Evolutionary conservation across 2,329 filamentous ascomycete species (phyloP).

Genomic region (Emergomyces africanus): DNA sequence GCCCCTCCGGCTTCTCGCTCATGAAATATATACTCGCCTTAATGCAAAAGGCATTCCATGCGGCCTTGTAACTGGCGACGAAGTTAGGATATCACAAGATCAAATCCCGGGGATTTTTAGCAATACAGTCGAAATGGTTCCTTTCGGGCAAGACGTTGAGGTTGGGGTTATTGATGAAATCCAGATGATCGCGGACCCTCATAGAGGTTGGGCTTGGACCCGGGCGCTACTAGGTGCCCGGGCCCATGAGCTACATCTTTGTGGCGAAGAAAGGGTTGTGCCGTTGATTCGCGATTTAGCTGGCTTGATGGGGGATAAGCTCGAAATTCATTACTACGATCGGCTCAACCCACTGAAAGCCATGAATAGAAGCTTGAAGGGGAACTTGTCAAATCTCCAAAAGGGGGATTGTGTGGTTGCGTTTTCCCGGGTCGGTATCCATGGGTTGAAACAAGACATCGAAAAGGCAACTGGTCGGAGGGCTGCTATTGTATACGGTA

Average conservation of each 20-base stretch:
- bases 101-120: slow-evolving; percentile 51
- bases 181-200: slow-evolving; percentile 76
- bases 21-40: slow-evolving; percentile 88
- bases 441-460: slow-evolving; percentile 64
- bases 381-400: slow-evolving; percentile 52
- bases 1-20: slow-evolving; percentile 73
- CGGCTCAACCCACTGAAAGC: slow-evolving; percentile 67
- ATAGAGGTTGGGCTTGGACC: slow-evolving; percentile 91
- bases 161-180: slow-evolving; percentile 98
- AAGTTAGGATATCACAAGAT: slow-evolving; percentile 56
- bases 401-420: slow-evolving; percentile 87
- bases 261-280: slow-evolving; percentile 75
- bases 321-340: slow-evolving; percentile 70
- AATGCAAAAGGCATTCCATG: slow-evolving; percentile 63
- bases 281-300: slow-evolving; percentile 67
- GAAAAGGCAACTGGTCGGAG: slow-evolving; percentile 63
- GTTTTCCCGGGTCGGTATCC: slow-evolving; percentile 73
- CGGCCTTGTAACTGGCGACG: slow-evolving; percentile 80
- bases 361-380: slow-evolving; percentile 49
- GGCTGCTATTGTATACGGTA: slow-evolving; percentile 88
- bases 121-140: slow-evolving; percentile 90
- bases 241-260: slow-evolving; percentile 83
- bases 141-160: slow-evolving; percentile 49
- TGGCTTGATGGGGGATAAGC: slow-evolving; percentile 65
- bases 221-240: slow-evolving; percentile 75